phyloP scores from a whole-genome alignment of 805 yeast genomes.

The Wickerhamomyces tratensis region DNA sequence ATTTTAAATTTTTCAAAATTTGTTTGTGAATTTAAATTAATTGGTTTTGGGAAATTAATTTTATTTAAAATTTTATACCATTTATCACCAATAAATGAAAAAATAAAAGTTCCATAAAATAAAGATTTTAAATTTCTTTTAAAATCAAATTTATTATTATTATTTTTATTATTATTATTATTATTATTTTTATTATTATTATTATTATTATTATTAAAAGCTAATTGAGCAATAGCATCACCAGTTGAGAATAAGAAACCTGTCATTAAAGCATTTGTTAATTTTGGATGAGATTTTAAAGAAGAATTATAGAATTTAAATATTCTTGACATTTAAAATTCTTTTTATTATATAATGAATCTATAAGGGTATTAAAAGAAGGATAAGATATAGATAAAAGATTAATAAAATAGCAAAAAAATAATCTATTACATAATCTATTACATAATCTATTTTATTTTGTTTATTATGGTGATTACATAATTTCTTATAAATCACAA shows the following conservation, averaged over 20 bases:
- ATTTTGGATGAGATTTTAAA: conserved; percentile 35
- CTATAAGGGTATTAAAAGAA: no score
- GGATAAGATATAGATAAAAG: no score
- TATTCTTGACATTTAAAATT: no score
- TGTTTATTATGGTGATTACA: no score
- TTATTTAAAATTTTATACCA: conserved; percentile 53
- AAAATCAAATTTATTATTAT: conserved; percentile 27
- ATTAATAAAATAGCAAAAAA: no score
- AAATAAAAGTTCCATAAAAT: conserved; percentile 61
- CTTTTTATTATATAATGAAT: no score
- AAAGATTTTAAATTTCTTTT: conserved; percentile 53
- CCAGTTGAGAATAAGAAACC: conserved; percentile 67
- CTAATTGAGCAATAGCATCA: conserved; percentile 59
- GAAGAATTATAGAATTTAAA: no score
- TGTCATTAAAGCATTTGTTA: conserved; percentile 44
- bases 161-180: neutral
- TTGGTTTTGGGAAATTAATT: conserved; percentile 26
- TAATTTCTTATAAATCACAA: no score
- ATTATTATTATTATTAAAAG: conserved; percentile 26
- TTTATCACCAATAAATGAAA: conserved; percentile 64
- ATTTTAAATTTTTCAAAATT: conserved; percentile 19
- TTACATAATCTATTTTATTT: no score
- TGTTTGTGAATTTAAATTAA: conserved; percentile 2
- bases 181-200: no score
- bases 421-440: no score